A percentile compares a stretch with the other conserved stretches of the same genome.
Evolutionary conservation across 2,329 filamentous ascomycete species (phyloP).

Genomic region (Paecilomyces dactylethromorphus): DNA sequence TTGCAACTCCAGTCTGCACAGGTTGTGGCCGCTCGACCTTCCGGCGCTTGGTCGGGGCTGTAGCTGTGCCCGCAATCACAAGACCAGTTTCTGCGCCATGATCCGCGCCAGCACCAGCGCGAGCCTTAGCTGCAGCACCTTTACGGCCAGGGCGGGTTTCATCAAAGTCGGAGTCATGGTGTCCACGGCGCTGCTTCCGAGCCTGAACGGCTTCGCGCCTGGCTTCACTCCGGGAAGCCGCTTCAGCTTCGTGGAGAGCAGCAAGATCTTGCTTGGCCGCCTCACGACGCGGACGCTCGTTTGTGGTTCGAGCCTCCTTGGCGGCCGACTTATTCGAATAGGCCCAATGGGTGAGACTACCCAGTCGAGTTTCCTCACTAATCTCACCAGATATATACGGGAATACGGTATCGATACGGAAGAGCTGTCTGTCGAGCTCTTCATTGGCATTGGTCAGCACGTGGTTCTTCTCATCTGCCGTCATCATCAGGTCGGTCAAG

Average conservation of each 20-base stretch:
- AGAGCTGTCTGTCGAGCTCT: slow-evolving; percentile 75
- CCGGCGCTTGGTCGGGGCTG: slow-evolving; percentile 61
- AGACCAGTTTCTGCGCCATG: slow-evolving; percentile 40
- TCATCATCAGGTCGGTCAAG: slow-evolving; percentile 78
- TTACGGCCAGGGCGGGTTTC: slow-evolving; percentile 54
- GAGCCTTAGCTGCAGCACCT: slow-evolving; percentile 50
- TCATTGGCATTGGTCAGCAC: slow-evolving; percentile 91
- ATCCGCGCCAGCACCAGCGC: slow-evolving; percentile 18
- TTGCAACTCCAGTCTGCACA: slow-evolving; percentile 25
- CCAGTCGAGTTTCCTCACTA: slow-evolving; percentile 88
- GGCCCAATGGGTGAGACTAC: slow-evolving; percentile 89
- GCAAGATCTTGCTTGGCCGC: slow-evolving; percentile 61
- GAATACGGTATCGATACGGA: slow-evolving; percentile 79
- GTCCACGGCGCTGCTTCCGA: slow-evolving; percentile 66
- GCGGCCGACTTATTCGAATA: slow-evolving; percentile 71
- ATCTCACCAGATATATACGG: slow-evolving; percentile 82
- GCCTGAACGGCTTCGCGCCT: slow-evolving; percentile 75
- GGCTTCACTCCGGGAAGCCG: slow-evolving; percentile 74
- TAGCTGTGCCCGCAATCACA: slow-evolving; percentile 55
- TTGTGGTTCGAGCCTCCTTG: slow-evolving; percentile 49
- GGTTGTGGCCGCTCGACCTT: slow-evolving; percentile 66
- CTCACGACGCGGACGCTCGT: slow-evolving; percentile 71
- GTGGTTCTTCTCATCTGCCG: slow-evolving; percentile 95
- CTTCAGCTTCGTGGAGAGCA: slow-evolving; percentile 74
- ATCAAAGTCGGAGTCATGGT: slow-evolving; percentile 73